Conservation (phyloP, 106 monocot species). For the Phalaenopsis aphrodite region DNA sequence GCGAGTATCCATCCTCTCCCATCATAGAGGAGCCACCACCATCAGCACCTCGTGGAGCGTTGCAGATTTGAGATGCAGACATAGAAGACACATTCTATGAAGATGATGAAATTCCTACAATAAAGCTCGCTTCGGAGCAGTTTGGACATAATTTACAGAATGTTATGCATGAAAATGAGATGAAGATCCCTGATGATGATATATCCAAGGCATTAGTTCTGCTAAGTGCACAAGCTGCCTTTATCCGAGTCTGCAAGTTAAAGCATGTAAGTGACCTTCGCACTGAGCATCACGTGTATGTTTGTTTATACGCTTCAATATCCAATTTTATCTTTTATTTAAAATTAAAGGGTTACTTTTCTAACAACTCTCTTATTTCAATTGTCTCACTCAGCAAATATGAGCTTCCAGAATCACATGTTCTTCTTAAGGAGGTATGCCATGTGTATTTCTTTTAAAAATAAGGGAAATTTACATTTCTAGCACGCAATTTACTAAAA, state of each 20-base stretch:
- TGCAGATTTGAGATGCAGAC: not conserved
- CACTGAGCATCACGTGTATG: conserved; percentile 21
- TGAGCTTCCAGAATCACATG: conserved; percentile 9
- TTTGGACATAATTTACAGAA: conserved; percentile 2
- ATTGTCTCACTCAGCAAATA: conserved; percentile 1
- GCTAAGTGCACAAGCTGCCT: conserved; percentile 8
- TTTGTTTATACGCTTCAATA: not conserved
- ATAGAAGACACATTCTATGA: conserved; percentile 21
- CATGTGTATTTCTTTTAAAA: not conserved
- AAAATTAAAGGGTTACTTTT: not conserved
- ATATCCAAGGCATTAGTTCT: conserved; percentile 20
- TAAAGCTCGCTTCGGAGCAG: conserved; percentile 8
- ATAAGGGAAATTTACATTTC: not conserved
- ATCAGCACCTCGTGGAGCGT: not conserved
- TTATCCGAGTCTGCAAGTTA: conserved; percentile 9
- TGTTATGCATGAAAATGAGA: conserved; percentile 10
- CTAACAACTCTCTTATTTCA: not conserved
- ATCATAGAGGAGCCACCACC: conserved; percentile 1
- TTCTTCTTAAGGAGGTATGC: conserved; percentile 8
- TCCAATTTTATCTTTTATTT: not conserved
- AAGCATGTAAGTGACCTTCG: conserved; percentile 15
- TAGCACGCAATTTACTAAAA: too few species aligned
- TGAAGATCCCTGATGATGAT: conserved; percentile 6
- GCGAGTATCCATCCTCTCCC: conserved; percentile 8
- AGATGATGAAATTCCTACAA: conserved; percentile 19